Percentiles rank a stretch among this genome's conserved stretches.
Conservation (phyloP, 1,284 basidiomycete species). For the Ceratobasidium theobromae region DNA sequence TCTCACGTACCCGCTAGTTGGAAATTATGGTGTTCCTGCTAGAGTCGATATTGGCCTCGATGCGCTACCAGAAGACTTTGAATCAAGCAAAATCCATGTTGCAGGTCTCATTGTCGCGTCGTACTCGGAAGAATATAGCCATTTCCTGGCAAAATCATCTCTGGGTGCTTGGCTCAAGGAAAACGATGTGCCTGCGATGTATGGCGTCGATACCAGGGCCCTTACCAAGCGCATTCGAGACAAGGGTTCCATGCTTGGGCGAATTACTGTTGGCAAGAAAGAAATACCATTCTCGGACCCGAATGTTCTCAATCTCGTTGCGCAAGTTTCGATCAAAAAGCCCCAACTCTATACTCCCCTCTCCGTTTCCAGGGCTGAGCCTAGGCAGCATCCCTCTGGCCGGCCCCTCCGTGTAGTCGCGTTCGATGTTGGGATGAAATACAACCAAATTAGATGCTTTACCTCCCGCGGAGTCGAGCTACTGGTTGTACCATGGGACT, state of each 20-base stretch:
- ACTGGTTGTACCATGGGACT: constrained; percentile 97
- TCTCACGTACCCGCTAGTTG: constrained; percentile 94
- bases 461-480: constrained; percentile 90
- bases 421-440: constrained; percentile 99
- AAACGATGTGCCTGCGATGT: constrained; percentile 92
- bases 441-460: constrained; percentile 99
- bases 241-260: constrained; percentile 90
- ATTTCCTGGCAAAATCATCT: constrained; percentile 89
- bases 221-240: constrained; percentile 96
- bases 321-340: constrained; percentile 73
- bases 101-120: constrained; percentile 91
- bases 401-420: constrained; percentile 84
- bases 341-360: constrained; percentile 73
- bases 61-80: constrained; percentile 78
- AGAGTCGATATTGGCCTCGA: constrained; percentile 59
- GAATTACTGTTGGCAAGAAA: constrained; percentile 66
- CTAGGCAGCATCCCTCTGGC: constrained; percentile 73
- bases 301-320: constrained; percentile 89
- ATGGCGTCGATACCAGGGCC: constrained; percentile 94
- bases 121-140: constrained; percentile 93
- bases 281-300: constrained; percentile 86
- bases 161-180: constrained; percentile 94
- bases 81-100: constrained; percentile 93
- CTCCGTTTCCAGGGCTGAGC: constrained; percentile 45
- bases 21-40: constrained; percentile 97